Percentiles rank a stretch among this genome's conserved stretches.
Conservation (phyloP, 108 stramenopile genomes). For the Pseudonitzschia multiseries region DNA sequence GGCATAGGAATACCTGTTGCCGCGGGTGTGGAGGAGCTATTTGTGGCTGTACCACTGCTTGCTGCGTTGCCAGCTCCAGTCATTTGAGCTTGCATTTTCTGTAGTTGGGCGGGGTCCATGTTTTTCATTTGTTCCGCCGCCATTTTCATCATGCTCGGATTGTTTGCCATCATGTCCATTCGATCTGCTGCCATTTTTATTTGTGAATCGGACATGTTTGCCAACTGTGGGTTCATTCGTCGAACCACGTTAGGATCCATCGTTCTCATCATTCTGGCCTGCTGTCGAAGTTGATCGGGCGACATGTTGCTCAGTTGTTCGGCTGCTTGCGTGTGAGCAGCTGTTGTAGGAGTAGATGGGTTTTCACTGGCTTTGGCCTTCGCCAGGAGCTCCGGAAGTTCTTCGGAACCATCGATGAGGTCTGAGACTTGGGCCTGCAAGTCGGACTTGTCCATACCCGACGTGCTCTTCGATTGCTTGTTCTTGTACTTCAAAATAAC, state of each 20-base stretch:
- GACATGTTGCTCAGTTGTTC: conserved; percentile 64
- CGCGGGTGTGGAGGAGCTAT: background rate
- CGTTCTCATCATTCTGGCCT: conserved; percentile 71
- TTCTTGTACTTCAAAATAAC: conserved; percentile 38
- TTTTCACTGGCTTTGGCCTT: conserved; percentile 21
- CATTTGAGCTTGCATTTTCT: conserved; percentile 30
- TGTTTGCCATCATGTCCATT: conserved; percentile 72
- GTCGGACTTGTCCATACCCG: conserved; percentile 58
- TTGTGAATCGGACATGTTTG: conserved; percentile 65
- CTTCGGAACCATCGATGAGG: conserved; percentile 35
- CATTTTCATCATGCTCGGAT: conserved; percentile 61
- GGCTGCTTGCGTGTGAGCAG: conserved; percentile 33
- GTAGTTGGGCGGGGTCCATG: conserved; percentile 47
- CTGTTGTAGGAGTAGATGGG: conserved; percentile 11
- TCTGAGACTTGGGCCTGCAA: conserved; percentile 33
- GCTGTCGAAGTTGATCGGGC: conserved; percentile 66
- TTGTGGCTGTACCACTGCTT: background rate
- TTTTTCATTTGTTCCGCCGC: conserved; percentile 60
- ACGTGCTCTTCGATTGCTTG: conserved; percentile 19
- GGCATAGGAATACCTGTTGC: background rate
- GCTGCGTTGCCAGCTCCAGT: conserved; percentile 2
- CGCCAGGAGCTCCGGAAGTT: conserved; percentile 16
- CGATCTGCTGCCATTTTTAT: conserved; percentile 55
- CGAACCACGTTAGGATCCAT: conserved; percentile 58
- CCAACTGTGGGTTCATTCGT: conserved; percentile 70